Percentiles rank a stretch among this genome's conserved stretches.
Evolutionary conservation across 148 eudicot genomes (phyloP).

Genomic region (Hydrangea macrophylla): DNA sequence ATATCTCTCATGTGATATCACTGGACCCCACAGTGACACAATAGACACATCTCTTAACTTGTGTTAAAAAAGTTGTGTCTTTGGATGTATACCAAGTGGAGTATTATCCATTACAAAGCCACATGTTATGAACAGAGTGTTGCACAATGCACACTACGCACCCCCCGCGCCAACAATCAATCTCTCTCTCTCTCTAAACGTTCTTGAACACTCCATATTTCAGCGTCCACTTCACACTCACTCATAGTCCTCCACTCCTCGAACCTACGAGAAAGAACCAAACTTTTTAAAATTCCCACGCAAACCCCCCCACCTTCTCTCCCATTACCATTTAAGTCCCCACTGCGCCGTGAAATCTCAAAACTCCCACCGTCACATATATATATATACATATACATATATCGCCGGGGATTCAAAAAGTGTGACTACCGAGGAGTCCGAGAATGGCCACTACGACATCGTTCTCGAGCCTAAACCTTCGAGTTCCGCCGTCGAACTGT

Average conservation of each 20-base stretch:
- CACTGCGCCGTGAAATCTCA: background rate
- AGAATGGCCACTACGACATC: conserved; percentile 35
- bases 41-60: too few relatives aligned
- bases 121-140: conserved; percentile 14
- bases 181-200: background rate
- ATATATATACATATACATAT: too few relatives aligned
- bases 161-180: background rate
- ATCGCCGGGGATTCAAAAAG: background rate
- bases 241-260: too few relatives aligned
- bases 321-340: background rate
- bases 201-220: background rate
- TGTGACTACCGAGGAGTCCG: background rate
- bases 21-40: too few relatives aligned
- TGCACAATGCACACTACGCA: background rate
- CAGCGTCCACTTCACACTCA: too few relatives aligned
- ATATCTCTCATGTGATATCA: too few relatives aligned
- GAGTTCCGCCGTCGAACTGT: conserved; percentile 7
- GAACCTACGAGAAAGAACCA: too few relatives aligned
- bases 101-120: conserved; percentile 5
- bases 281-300: conserved; percentile 8
- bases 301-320: background rate
- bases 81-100: too few relatives aligned
- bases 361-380: too few relatives aligned
- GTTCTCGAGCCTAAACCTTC: conserved; percentile 20
- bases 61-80: too few relatives aligned